Percentiles rank a stretch among this genome's conserved stretches.
Conservation (phyloP, 139 green algal genomes). For the Tetradesmus obliquus region DNA sequence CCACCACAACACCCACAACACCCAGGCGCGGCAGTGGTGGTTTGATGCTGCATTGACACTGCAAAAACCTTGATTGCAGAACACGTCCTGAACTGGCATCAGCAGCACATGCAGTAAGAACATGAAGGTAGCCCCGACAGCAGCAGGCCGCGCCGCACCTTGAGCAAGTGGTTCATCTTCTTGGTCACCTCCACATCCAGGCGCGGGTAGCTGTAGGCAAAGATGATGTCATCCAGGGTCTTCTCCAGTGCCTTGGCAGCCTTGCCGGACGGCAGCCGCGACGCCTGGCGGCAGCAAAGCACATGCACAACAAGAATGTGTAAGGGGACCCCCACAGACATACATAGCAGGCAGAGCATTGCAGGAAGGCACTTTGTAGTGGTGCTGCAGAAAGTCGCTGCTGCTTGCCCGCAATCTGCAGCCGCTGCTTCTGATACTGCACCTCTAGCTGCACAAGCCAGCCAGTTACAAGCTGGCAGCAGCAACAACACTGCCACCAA, state of each 20-base stretch:
- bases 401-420: too few relatives aligned
- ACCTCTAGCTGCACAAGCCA: not conserved
- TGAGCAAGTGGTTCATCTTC: constrained; percentile 99
- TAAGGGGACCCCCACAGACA: not conserved
- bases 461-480: not conserved
- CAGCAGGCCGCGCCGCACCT: constrained; percentile 63
- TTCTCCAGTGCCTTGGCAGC: constrained; percentile 31
- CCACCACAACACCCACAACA: too few relatives aligned
- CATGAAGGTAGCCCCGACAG: not conserved
- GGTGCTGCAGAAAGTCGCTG: too few relatives aligned
- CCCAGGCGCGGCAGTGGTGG: too few relatives aligned
- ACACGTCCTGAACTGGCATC: too few relatives aligned
- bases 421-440: too few relatives aligned
- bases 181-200: constrained; percentile 99
- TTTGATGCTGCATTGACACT: too few relatives aligned
- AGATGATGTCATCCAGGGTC: constrained; percentile 69
- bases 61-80: too few relatives aligned
- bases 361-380: not conserved
- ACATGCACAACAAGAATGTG: not conserved
- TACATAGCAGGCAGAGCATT: not conserved
- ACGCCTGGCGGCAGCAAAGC: not conserved
- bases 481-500: not conserved
- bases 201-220: constrained; percentile 93
- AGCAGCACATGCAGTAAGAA: not conserved
- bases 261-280: not conserved